Percentiles rank a stretch among this genome's conserved stretches.
Evolutionary conservation across 495 filamentous ascomycete genomes (phyloP).

Genomic region (Lasiosphaeriaceae sp.): DNA sequence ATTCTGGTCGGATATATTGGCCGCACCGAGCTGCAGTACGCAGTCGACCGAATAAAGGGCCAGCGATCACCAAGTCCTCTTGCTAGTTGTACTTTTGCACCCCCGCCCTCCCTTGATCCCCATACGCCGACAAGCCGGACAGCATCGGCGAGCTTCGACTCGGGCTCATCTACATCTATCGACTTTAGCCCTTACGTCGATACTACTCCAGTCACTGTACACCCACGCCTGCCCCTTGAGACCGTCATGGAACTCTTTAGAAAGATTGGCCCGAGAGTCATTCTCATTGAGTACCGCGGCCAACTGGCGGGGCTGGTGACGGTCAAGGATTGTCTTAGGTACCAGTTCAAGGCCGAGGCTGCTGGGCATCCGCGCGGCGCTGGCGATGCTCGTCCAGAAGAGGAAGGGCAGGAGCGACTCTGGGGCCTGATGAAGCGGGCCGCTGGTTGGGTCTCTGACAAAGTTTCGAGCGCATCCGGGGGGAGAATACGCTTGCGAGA

Average conservation of each 20-base stretch:
- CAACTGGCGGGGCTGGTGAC: slow-evolving; percentile 81
- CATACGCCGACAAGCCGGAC: slow-evolving; percentile 55
- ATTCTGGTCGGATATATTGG: slow-evolving; percentile 90
- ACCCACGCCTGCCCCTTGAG: slow-evolving; percentile 87
- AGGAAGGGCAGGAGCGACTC: slow-evolving; percentile 59
- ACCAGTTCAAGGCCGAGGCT: slow-evolving; percentile 94
- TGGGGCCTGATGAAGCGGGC: slow-evolving; percentile 61
- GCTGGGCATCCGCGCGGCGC: slow-evolving; percentile 66
- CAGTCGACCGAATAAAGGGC: slow-evolving; percentile 78
- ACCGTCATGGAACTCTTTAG: slow-evolving; percentile 99
- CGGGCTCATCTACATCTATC: slow-evolving; percentile 56
- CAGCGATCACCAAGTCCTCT: slow-evolving; percentile 66
- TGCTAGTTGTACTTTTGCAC: slow-evolving; percentile 70
- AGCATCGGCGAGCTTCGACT: slow-evolving; percentile 34
- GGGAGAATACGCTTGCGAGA: slow-evolving; percentile 46
- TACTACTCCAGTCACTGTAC: slow-evolving; percentile 83
- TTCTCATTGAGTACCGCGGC: slow-evolving; percentile 88
- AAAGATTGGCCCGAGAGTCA: slow-evolving; percentile 93
- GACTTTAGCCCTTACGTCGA: slow-evolving; percentile 90
- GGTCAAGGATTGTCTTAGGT: slow-evolving; percentile 95
- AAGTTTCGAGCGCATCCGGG: slow-evolving; percentile 43
- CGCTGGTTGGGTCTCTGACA: slow-evolving; percentile 53
- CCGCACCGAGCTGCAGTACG: slow-evolving; percentile 87
- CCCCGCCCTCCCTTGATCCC: slow-evolving; percentile 38
- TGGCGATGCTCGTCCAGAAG: slow-evolving; percentile 29